Base-by-base conservation (phyloP, 768 basidiomycete species). In the Mycena galopus region DNA sequence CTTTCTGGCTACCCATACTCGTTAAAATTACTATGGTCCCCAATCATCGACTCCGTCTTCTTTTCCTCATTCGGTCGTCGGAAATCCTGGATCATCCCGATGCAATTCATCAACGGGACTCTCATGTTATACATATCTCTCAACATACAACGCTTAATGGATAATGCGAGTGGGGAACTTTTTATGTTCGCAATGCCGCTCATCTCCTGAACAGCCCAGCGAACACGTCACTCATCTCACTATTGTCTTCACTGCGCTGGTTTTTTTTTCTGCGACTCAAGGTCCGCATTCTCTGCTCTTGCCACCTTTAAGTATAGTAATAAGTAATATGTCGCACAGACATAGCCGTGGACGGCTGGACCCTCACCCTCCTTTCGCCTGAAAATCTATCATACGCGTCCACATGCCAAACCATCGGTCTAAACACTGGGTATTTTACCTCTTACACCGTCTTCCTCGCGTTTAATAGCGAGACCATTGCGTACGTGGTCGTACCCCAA, bases 81-180 rank as follows among this genome's bases (percentile, higher is more conserved):
- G 75, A 99, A 98, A 81, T 96, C 95, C 72, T 99, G 98, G 98
- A 98, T 99, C 76, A 93, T 99, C 71, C 98, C 98, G 37, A 97
- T 99, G 88, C 98, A 99, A 80, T 81, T 92, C 39, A 90, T 96
- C 73, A 94, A 98, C 57, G 98, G 95, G 44, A 86, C 89, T 44
- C 84, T 96, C 66, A 94, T 95, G 93, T 76, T 94, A 32, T 92
- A 91, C 77, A 93, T 95, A 70, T 93, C 94, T 4, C 79, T 88
- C 64, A 90, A 93, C 75, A 91, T 93, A 7, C 88, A 96, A 77
- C 88, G 88, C 72, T 84, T 96, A 71, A 88, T 98, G 81, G 90
- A 93, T 65, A 88, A 93, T 76, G 96, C 96, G 77, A 74, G 84
- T 78, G 30, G 65, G 65, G 53, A 14, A 58, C 53, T 67, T 12